Base-by-base conservation (phyloP, 495 filamentous ascomycete genomes). In the Penicillium riverlandense region DNA sequence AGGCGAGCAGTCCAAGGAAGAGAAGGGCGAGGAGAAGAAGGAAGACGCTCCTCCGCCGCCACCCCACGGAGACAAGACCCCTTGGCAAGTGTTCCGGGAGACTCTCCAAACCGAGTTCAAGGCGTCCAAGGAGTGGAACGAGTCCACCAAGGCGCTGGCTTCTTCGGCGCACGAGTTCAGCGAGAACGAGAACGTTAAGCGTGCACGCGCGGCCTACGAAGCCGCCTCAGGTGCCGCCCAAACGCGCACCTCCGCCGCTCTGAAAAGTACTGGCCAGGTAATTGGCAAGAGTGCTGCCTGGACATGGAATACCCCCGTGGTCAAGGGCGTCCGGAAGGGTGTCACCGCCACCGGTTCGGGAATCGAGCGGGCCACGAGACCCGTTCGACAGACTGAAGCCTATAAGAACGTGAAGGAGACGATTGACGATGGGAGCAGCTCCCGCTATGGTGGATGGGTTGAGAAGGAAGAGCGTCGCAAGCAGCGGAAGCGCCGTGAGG, bases 101-200 rank as follows among this genome's bases (percentile, higher is more conserved):
- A 98, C 92, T 42, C 79, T 98, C 62, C 80, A 87, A 56, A 72
- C 75, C 40, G 92, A 97, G 60, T 92, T 98, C 67, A 90, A 96
- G 59, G 86, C 90, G 27, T 97, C 92, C 12, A 95, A 97, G 61
- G 92, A 98, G 65, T 98, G 94, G 92, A 92, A 97, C 55, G 92
- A 98, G 54, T 95, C 88, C 35, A 98, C 90, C 12, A 96, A 97
- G 62, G 88, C 90, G 41, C 76, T 98, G 9, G 88, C 88, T 10
- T 84, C 85, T 32, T 86, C 83, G 0, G 90, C 88, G 16, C 83
- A 95, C 52, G 77, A 96, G 48, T 89, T 98, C 58, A 84, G 80
- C n/a, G 92, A 97, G 62, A 96, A 85, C 56, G 89, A 95, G 60
- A 85, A 81, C n/a, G 82, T 98, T 32, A 83, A 85, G 49, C 80